Percentiles rank a stretch among this genome's conserved stretches.
Conservation (phyloP, 768 basidiomycete genomes). For the Piloderma croceum region DNA sequence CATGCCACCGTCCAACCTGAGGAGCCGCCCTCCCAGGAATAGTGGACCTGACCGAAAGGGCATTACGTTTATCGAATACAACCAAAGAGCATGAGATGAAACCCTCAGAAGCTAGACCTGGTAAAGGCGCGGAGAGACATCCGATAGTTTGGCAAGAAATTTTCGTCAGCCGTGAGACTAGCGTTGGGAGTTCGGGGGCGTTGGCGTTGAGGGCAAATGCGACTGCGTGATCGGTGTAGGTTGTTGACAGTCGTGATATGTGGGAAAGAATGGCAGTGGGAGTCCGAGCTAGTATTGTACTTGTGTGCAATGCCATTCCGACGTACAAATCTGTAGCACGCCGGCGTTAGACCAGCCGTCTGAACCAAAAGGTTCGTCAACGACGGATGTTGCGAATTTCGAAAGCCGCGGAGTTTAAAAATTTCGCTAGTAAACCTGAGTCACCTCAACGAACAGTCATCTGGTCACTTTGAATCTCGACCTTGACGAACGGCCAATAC, state of each 20-base stretch:
- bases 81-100: slow-evolving; percentile 54
- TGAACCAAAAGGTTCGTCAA: no score
- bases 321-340: no score
- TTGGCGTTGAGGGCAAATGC: slow-evolving; percentile 45
- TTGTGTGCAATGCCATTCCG: slow-evolving; percentile 30
- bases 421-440: no score
- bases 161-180: slow-evolving; percentile 35
- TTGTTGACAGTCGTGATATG: slow-evolving; percentile 15
- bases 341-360: no score
- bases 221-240: slow-evolving; percentile 33
- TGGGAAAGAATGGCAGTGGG: slow-evolving; percentile 30
- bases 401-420: no score
- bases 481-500: no score
- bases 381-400: no score
- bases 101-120: slow-evolving; percentile 16
- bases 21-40: slow-evolving; percentile 52
- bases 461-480: no score
- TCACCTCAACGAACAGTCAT: no score
- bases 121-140: slow-evolving; percentile 54
- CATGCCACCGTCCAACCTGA: slow-evolving; percentile 72
- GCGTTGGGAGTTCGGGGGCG: slow-evolving; percentile 34
- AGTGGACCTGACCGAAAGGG: slow-evolving; percentile 54
- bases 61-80: slow-evolving; percentile 38
- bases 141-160: slow-evolving; percentile 45
- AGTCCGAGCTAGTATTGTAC: slow-evolving; percentile 37